Percentiles rank a stretch among this genome's conserved stretches.
phyloP scores from a whole-genome alignment of 2,329 filamentous ascomycete species.

The Coleophoma cylindrospora region DNA sequence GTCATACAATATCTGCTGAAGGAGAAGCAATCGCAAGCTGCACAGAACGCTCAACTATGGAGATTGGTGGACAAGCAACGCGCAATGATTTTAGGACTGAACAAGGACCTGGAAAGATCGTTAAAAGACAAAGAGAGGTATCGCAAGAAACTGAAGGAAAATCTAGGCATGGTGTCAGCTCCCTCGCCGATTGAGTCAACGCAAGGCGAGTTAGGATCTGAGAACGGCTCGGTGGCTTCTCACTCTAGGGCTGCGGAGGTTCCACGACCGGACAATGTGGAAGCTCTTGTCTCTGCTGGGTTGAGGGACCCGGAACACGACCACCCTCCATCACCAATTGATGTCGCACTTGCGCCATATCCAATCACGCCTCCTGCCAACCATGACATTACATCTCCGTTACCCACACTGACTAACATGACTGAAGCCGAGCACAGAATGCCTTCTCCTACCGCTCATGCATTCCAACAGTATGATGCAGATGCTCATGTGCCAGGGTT shows the following conservation, averaged over 20 bases:
- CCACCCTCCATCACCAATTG: conserved; percentile 48
- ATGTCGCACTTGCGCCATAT: conserved; percentile 55
- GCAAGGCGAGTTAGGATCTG: conserved; percentile 16
- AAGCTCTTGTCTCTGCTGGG: conserved; percentile 20
- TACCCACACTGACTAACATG: conserved; percentile 25
- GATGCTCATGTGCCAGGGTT: conserved; percentile 22
- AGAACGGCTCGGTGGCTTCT: conserved; percentile 18
- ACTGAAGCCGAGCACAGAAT: conserved; percentile 53
- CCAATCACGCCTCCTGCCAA: conserved; percentile 60
- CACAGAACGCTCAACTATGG: conserved; percentile 93
- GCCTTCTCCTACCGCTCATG: conserved; percentile 57
- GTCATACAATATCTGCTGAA: conserved; percentile 84
- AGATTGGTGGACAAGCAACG: conserved; percentile 93
- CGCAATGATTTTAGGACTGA: conserved; percentile 86
- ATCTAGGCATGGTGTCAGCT: conserved; percentile 36
- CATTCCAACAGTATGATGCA: conserved; percentile 47
- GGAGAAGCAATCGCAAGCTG: conserved; percentile 83
- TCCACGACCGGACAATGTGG: conserved; percentile 12
- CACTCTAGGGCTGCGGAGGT: conserved; percentile 3
- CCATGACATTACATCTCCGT: background rate
- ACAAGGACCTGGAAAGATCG: conserved; percentile 87
- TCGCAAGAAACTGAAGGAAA: conserved; percentile 82
- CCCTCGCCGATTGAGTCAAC: conserved; percentile 25
- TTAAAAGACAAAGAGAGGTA: conserved; percentile 95
- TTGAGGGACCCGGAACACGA: conserved; percentile 16